Percentiles rank a stretch among this genome's conserved stretches.
These are phyloP conservation scores for Periglandula ipomoeae DNA, from an alignment of 2,329 filamentous ascomycete species.

Conservation along the genomic window DNA sequence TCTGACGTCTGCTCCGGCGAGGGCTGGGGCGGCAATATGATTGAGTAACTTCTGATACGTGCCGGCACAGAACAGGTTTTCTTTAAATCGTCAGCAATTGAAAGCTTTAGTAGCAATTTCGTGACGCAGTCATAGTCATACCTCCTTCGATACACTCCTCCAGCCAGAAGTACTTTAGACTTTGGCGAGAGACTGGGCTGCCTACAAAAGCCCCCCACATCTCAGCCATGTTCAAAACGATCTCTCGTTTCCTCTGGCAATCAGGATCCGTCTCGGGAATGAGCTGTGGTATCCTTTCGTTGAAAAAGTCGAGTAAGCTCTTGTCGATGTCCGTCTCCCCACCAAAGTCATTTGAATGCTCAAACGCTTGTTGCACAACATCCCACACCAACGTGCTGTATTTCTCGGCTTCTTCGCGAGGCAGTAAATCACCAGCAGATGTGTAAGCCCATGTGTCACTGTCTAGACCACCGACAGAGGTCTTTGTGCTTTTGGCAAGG, in stretches of 20 bases:
- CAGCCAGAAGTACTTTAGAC: conserved; percentile 68
- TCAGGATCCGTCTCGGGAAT: conserved; percentile 35
- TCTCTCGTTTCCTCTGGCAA: conserved; percentile 29
- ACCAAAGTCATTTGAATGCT: conserved; percentile 50
- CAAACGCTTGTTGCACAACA: conserved; percentile 59
- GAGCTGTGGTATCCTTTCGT: conserved; percentile 32
- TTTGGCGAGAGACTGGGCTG: conserved; percentile 53
- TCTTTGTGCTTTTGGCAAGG: conserved; percentile 53
- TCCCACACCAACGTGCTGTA: conserved; percentile 53
- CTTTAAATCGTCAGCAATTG: conserved; percentile 21
- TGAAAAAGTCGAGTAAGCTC: conserved; percentile 47
- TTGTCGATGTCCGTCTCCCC: conserved; percentile 35
- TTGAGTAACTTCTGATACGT: conserved; percentile 52
- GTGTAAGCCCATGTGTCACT: conserved; percentile 46
- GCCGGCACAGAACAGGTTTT: conserved; percentile 51
- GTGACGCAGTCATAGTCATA: conserved; percentile 18
- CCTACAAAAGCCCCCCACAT: conserved; percentile 67
- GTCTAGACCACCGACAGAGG: conserved; percentile 38
- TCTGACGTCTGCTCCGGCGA: conserved; percentile 44
- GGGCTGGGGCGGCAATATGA: conserved; percentile 46
- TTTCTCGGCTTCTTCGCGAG: conserved; percentile 33
- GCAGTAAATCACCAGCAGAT: conserved; percentile 43
- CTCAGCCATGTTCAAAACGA: conserved; percentile 45
- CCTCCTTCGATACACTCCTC: conserved; percentile 69
- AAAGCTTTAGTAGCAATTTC: not conserved